A percentile compares a stretch with the other conserved stretches of the same genome.
Evolutionary conservation across 2,329 filamentous ascomycete genomes (phyloP).

Genomic region (Conoideocrella luteorostrata): DNA sequence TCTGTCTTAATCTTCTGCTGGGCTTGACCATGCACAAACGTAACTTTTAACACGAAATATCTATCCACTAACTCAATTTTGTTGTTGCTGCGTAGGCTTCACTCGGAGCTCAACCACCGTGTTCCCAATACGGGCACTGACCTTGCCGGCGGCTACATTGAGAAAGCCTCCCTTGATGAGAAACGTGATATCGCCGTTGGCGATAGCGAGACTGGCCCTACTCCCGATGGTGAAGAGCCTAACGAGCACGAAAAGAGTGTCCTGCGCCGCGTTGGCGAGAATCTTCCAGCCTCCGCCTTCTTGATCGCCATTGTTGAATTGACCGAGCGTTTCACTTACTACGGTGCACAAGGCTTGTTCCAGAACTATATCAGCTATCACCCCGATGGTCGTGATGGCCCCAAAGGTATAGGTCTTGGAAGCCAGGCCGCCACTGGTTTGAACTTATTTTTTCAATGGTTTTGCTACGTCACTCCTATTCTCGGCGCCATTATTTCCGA

Average conservation of each 20-base stretch:
- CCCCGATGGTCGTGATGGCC: constrained; percentile 26
- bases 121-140: constrained; percentile 18
- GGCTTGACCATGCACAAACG: too few species aligned
- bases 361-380: constrained; percentile 46
- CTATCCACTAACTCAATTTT: neutral
- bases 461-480: constrained; percentile 37
- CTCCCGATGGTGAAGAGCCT: constrained; percentile 44
- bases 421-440: constrained; percentile 49
- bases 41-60: neutral
- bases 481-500: constrained; percentile 50
- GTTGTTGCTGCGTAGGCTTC: constrained; percentile 16
- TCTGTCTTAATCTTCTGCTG: neutral
- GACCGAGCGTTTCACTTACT: constrained; percentile 53
- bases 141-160: constrained; percentile 18
- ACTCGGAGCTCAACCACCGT: constrained; percentile 20
- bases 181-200: constrained; percentile 16
- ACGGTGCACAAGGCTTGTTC: constrained; percentile 47
- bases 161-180: constrained; percentile 13
- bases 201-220: constrained; percentile 23
- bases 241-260: constrained; percentile 43
- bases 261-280: constrained; percentile 48
- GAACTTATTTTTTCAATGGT: constrained; percentile 50
- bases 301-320: constrained; percentile 51
- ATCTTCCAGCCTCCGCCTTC: constrained; percentile 48
- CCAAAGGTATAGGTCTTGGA: constrained; percentile 49